A percentile compares a stretch with the other conserved stretches of the same genome.
These are phyloP conservation scores for Chaetomiaceae sp. DNA, from an alignment of 2,329 filamentous ascomycete species.

Conservation along the genomic window DNA sequence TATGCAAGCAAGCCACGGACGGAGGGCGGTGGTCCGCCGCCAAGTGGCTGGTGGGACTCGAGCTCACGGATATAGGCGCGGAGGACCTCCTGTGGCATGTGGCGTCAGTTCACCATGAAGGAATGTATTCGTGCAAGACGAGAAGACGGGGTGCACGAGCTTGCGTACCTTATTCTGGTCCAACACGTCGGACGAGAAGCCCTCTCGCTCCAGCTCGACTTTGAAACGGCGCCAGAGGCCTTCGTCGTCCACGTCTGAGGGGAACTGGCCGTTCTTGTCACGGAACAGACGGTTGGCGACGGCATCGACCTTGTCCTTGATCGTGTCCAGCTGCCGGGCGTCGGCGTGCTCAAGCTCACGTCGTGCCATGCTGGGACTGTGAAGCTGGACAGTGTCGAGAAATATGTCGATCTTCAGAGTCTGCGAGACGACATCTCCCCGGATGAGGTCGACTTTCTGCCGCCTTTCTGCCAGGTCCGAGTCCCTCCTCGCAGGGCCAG, in stretches of 20 bases:
- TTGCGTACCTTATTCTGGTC: constrained; percentile 50
- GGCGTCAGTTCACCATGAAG: constrained; percentile 1
- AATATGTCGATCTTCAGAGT: constrained; percentile 50
- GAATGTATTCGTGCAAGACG: neutral
- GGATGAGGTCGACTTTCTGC: constrained; percentile 38
- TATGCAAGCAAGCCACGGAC: constrained; percentile 49
- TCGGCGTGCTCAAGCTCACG: constrained; percentile 30
- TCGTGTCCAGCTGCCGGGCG: constrained; percentile 42
- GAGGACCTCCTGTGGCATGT: constrained; percentile 44
- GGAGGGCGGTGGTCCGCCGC: constrained; percentile 41
- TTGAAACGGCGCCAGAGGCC: constrained; percentile 54
- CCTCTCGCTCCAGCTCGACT: constrained; percentile 51
- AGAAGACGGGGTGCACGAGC: constrained; percentile 14
- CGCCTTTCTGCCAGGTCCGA: constrained; percentile 21
- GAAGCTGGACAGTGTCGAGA: constrained; percentile 51
- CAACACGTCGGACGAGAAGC: constrained; percentile 50
- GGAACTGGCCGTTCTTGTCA: constrained; percentile 33
- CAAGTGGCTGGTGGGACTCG: constrained; percentile 41
- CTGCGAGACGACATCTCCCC: constrained; percentile 44
- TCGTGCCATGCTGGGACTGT: constrained; percentile 38
- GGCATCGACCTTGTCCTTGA: constrained; percentile 55
- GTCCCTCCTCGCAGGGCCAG: constrained; percentile 12
- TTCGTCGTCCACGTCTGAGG: constrained; percentile 39
- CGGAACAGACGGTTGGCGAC: constrained; percentile 48
- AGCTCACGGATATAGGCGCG: constrained; percentile 57